Evolutionary conservation across 2,329 filamentous ascomycete genomes (phyloP).

Genomic region (Aspergillus thermomutatus): DNA sequence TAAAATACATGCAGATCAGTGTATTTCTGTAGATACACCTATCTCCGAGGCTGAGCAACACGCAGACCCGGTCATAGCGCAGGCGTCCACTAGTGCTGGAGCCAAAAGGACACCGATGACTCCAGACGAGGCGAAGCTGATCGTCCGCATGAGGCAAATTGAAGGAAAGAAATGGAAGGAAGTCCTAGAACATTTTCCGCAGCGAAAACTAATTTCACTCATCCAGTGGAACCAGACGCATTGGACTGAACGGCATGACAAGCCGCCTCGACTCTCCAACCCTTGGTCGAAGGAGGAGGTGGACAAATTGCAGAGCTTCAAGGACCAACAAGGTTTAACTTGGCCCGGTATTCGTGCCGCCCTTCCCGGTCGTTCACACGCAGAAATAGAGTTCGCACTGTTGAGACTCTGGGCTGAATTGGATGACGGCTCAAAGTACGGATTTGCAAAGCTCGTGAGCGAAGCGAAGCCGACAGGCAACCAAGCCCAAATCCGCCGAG

Average conservation of each 20-base stretch:
- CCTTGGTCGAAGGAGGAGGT: conserved; percentile 30
- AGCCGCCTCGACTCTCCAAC: conserved; percentile 23
- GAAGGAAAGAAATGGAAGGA: conserved; percentile 28
- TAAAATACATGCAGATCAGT: background rate
- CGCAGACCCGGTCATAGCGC: background rate
- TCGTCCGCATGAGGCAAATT: conserved; percentile 29
- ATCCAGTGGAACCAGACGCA: conserved; percentile 26
- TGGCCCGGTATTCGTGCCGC: conserved; percentile 27
- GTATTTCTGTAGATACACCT: conserved; percentile 1
- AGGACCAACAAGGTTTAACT: conserved; percentile 24
- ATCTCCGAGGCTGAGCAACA: background rate
- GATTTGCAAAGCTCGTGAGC: background rate
- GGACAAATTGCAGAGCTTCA: conserved; percentile 23
- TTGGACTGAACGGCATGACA: conserved; percentile 25
- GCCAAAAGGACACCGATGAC: conserved; percentile 18
- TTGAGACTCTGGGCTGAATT: conserved; percentile 28
- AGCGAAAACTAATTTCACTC: conserved; percentile 19
- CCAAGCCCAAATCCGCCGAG: background rate
- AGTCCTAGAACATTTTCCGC: conserved; percentile 26
- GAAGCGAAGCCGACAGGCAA: background rate
- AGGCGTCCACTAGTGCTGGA: conserved; percentile 18
- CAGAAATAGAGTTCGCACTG: conserved; percentile 34
- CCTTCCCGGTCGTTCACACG: conserved; percentile 27
- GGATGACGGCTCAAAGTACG: conserved; percentile 14
- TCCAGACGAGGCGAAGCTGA: conserved; percentile 31